A percentile compares a stretch with the other conserved stretches of the same genome.
These are phyloP conservation scores for Mycosphaerella sp. DNA, from an alignment of 2,329 filamentous ascomycete genomes.

Conservation along the genomic window DNA sequence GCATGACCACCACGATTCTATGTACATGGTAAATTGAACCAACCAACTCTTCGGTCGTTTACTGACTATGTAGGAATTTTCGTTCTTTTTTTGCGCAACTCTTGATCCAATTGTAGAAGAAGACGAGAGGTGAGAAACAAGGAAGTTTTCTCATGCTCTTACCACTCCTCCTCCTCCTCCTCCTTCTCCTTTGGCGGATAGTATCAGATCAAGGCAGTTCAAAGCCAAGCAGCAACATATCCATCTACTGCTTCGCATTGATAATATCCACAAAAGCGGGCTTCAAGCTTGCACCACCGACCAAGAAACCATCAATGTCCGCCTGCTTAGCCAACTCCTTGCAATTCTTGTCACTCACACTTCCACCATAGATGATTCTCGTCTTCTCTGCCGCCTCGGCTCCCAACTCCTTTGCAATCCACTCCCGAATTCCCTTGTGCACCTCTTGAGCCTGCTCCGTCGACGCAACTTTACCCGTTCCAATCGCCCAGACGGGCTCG, in stretches of 20 bases:
- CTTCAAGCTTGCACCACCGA: constrained; percentile 94
- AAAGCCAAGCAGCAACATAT: neutral
- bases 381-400: constrained; percentile 75
- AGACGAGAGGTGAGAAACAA: too few relatives aligned
- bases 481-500: constrained; percentile 94
- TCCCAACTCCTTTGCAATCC: constrained; percentile 70
- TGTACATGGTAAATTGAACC: too few relatives aligned
- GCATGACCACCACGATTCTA: too few relatives aligned
- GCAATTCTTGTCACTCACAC: constrained; percentile 98
- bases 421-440: constrained; percentile 83
- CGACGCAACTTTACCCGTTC: constrained; percentile 88
- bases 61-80: too few relatives aligned
- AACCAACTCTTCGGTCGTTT: too few relatives aligned
- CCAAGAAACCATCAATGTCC: constrained; percentile 97
- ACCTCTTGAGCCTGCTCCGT: constrained; percentile 90
- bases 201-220: neutral
- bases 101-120: too few relatives aligned
- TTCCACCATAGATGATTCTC: constrained; percentile 92
- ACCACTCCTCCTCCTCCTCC: too few relatives aligned
- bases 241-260: constrained; percentile 47
- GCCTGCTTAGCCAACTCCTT: constrained; percentile 81
- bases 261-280: constrained; percentile 76
- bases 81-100: too few relatives aligned
- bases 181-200: too few relatives aligned
- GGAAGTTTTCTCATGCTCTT: too few relatives aligned